phyloP scores from a whole-genome alignment of 495 filamentous ascomycete species.

The Penicillium manginii region DNA sequence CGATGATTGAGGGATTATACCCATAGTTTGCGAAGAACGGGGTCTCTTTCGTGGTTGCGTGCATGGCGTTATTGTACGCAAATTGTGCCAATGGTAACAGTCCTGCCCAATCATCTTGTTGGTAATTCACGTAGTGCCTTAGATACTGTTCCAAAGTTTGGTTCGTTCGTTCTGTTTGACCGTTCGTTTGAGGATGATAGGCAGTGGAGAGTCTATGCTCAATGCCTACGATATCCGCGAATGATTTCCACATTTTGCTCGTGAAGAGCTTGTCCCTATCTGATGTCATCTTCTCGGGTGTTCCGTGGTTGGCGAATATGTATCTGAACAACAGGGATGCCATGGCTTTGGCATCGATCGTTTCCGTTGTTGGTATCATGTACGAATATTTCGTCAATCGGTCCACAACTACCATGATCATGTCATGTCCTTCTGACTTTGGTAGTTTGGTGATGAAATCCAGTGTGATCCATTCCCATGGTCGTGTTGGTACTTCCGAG shows the following conservation, averaged over 20 bases:
- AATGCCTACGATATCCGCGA: background rate
- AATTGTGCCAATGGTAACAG: conserved; percentile 32
- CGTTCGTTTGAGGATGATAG: conserved; percentile 33
- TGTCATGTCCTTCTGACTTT: conserved; percentile 6
- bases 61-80: conserved; percentile 22
- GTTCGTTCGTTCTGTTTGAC: conserved; percentile 32
- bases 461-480: conserved; percentile 26
- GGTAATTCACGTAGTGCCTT: conserved; percentile 28
- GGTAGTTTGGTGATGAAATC: conserved; percentile 26
- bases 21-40: conserved; percentile 27
- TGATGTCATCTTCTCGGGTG: background rate
- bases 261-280: conserved; percentile 2
- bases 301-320: background rate
- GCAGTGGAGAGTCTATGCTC: conserved; percentile 24
- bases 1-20: conserved; percentile 1
- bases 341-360: background rate
- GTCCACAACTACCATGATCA: conserved; percentile 7
- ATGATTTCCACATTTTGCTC: background rate
- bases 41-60: background rate
- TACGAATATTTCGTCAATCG: background rate
- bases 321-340: background rate
- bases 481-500: background rate
- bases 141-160: conserved; percentile 27
- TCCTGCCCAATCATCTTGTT: conserved; percentile 32
- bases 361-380: background rate